Evolutionary conservation across 2,329 filamentous ascomycete species (phyloP).

Genomic region (Parastagonospora avenae): DNA sequence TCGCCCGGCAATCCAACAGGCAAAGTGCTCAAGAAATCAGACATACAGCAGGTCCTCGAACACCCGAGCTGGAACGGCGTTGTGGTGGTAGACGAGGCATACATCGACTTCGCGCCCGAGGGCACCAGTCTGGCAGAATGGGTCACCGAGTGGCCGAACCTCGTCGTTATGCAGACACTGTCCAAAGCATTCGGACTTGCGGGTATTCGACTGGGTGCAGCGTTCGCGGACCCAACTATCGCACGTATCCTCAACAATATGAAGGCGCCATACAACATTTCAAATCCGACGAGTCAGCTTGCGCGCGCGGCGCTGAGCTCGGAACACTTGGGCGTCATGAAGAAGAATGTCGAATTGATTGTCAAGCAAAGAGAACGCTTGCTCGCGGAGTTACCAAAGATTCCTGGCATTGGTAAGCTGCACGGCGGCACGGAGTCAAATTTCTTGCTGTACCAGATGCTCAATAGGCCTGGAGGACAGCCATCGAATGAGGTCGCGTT

Average conservation of each 20-base stretch:
- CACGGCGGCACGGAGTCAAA: slow-evolving; percentile 82
- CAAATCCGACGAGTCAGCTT: slow-evolving; percentile 82
- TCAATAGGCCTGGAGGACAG: slow-evolving; percentile 69
- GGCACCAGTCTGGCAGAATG: slow-evolving; percentile 85
- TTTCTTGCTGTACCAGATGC: slow-evolving; percentile 88
- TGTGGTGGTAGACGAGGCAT: slow-evolving; percentile 92
- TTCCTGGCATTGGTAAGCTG: slow-evolving; percentile 80
- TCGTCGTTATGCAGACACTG: slow-evolving; percentile 98
- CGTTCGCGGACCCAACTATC: slow-evolving; percentile 77
- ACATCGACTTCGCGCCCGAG: slow-evolving; percentile 88
- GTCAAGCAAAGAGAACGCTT: slow-evolving; percentile 78
- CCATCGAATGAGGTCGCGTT: slow-evolving; percentile 81
- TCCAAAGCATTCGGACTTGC: slow-evolving; percentile 97
- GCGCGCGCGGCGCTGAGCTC: slow-evolving; percentile 73
- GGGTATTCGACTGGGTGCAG: slow-evolving; percentile 86
- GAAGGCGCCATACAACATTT: slow-evolving; percentile 96
- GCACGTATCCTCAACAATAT: slow-evolving; percentile 84
- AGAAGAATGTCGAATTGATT: slow-evolving; percentile 69
- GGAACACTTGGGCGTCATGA: slow-evolving; percentile 75
- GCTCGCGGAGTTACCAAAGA: slow-evolving; percentile 71
- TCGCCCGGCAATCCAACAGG: slow-evolving; percentile 95
- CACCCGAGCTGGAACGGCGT: slow-evolving; percentile 96
- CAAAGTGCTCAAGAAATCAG: slow-evolving; percentile 73
- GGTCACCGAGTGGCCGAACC: slow-evolving; percentile 90
- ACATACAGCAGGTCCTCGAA: slow-evolving; percentile 74